A percentile compares a stretch with the other conserved stretches of the same genome.
Conservation (phyloP, 495 filamentous ascomycete genomes). For the Neurospora intermedia region DNA sequence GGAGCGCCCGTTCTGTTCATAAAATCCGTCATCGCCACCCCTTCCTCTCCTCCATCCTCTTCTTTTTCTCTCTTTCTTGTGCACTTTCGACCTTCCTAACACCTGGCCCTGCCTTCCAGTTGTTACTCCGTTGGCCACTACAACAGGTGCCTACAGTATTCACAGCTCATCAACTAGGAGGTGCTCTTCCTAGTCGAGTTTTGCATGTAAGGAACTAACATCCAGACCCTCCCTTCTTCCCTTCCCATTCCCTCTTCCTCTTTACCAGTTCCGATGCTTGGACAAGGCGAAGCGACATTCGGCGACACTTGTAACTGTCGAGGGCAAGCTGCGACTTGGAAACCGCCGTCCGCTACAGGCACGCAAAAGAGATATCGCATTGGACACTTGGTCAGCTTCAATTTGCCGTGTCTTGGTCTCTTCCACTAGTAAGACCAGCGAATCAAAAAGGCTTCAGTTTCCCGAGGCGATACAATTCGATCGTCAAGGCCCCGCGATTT, state of each 20-base stretch:
- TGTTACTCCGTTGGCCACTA: not conserved
- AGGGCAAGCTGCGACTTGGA: not conserved
- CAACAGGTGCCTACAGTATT: not conserved
- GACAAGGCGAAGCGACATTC: not conserved
- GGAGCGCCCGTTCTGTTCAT: slow-evolving; percentile 9
- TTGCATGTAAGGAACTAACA: slow-evolving; percentile 14
- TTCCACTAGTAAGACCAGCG: not conserved
- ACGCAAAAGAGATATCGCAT: not conserved
- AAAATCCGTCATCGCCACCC: slow-evolving; percentile 17
- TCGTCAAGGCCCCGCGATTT: not conserved
- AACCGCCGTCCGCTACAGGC: not conserved
- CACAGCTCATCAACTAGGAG: slow-evolving; percentile 9
- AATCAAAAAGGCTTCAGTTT: not conserved
- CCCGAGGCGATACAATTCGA: not conserved
- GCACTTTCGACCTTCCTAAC: slow-evolving; percentile 10
- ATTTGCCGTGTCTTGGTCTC: not conserved
- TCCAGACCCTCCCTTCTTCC: not conserved
- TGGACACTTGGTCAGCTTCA: not conserved
- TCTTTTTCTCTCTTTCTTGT: slow-evolving; percentile 13
- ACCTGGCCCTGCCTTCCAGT: slow-evolving; percentile 6
- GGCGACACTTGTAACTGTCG: not conserved
- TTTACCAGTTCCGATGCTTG: not conserved
- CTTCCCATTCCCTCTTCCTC: not conserved
- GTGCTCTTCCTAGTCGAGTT: slow-evolving; percentile 7
- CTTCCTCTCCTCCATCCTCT: slow-evolving; percentile 6